Conservation (phyloP, 2,329 filamentous ascomycete genomes). For the Pseudogymnoascus sp. region DNA sequence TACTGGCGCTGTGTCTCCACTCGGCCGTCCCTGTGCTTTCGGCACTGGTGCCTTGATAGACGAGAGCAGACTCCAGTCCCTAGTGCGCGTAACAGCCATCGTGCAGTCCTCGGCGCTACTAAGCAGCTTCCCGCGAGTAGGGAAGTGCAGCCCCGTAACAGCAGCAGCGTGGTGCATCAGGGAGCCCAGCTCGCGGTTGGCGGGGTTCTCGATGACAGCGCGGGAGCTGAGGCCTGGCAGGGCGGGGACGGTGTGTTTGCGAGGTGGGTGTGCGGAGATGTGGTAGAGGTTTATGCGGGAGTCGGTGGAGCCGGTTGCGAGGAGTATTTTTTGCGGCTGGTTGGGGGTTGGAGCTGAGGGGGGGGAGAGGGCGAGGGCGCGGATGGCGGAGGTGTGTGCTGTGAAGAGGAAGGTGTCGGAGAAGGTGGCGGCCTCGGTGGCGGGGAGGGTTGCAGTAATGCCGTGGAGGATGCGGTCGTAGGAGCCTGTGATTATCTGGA, state of each 20-base stretch:
- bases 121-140: slow-evolving; percentile 77
- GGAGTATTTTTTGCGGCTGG: slow-evolving; percentile 71
- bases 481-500: slow-evolving; percentile 87
- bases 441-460: slow-evolving; percentile 62
- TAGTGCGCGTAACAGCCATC: slow-evolving; percentile 75
- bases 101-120: slow-evolving; percentile 86
- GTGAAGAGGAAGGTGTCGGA: slow-evolving; percentile 94
- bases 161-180: slow-evolving; percentile 79
- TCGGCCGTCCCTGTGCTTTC: slow-evolving; percentile 70
- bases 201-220: slow-evolving; percentile 72
- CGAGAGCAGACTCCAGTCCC: slow-evolving; percentile 83
- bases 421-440: slow-evolving; percentile 48
- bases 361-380: slow-evolving; percentile 78
- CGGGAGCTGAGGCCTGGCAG: slow-evolving; percentile 62
- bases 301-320: slow-evolving; percentile 88
- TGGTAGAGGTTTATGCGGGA: slow-evolving; percentile 93
- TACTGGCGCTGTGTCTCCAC: slow-evolving; percentile 78
- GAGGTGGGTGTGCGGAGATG: slow-evolving; percentile 63
- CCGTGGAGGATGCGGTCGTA: slow-evolving; percentile 93
- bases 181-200: slow-evolving; percentile 80
- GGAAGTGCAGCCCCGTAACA: slow-evolving; percentile 73
- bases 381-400: slow-evolving; percentile 82
- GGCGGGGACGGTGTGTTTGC: slow-evolving; percentile 46
- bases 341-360: slow-evolving; percentile 53
- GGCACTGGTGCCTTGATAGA: slow-evolving; percentile 84